Conservation (phyloP, 495 filamentous ascomycete genomes). For the Darksidea phi region DNA sequence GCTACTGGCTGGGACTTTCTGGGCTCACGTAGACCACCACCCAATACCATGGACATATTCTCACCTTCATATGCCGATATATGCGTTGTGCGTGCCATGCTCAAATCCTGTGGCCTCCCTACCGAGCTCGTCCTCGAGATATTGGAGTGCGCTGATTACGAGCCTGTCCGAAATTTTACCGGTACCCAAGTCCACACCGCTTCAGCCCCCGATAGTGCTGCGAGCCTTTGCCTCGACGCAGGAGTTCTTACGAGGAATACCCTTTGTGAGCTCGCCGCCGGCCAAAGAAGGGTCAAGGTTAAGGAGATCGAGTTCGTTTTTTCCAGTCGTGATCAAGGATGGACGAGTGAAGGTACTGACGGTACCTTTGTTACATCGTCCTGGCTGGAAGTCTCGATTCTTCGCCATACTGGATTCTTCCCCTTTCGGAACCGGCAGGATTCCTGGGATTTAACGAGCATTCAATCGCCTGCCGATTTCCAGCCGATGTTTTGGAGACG, state of each 20-base stretch:
- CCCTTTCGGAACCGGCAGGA: not conserved
- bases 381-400: constrained; percentile 10
- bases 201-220: not conserved
- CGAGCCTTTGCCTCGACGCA: not conserved
- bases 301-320: constrained; percentile 12
- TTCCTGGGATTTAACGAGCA: not conserved
- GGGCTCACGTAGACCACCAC: too few species aligned
- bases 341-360: constrained; percentile 13
- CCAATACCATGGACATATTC: not conserved
- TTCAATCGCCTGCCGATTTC: not conserved
- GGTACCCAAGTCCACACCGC: not conserved
- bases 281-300: constrained; percentile 1
- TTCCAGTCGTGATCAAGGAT: constrained; percentile 12
- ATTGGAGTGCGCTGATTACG: constrained; percentile 8
- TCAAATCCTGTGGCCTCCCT: not conserved
- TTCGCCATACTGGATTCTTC: not conserved
- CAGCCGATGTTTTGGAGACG: not conserved
- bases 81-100: not conserved
- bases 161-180: not conserved
- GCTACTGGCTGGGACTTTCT: too few species aligned
- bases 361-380: constrained; percentile 15
- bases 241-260: not conserved
- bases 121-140: constrained; percentile 20
- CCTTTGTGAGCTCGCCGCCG: not conserved
- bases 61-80: constrained; percentile 7